phyloP scores from a whole-genome alignment of 176 grass and related monocot genomes.

The Themeda triandra region DNA sequence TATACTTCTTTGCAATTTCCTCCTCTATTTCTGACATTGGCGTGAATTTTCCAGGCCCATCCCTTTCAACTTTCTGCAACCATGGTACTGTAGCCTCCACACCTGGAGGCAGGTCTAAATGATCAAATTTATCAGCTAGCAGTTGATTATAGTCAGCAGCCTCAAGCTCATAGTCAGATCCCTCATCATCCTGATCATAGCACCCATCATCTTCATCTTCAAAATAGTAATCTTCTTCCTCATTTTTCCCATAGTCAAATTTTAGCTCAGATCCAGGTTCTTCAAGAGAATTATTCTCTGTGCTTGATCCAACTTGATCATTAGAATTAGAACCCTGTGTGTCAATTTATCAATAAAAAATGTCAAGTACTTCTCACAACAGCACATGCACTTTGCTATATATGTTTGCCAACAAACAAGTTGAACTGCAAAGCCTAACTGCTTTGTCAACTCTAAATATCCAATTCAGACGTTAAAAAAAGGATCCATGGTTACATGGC shows the following conservation, averaged over 20 bases:
- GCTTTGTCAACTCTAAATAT: neutral
- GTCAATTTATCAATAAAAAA: conserved; percentile 11
- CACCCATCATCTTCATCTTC: conserved; percentile 42
- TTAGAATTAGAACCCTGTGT: conserved; percentile 41
- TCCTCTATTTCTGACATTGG: conserved; percentile 56
- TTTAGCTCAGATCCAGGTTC: conserved; percentile 19
- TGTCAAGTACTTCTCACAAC: neutral
- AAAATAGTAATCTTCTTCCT: conserved; percentile 62
- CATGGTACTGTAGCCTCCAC: conserved; percentile 77
- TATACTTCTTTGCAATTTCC: conserved; percentile 68
- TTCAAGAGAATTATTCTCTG: conserved; percentile 37
- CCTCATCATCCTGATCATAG: conserved; percentile 40
- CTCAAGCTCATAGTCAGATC: conserved; percentile 44
- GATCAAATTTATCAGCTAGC: conserved; percentile 75
- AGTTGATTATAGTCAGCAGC: conserved; percentile 40
- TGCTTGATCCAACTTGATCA: conserved; percentile 38
- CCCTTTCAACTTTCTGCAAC: conserved; percentile 34
- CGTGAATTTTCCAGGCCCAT: conserved; percentile 31
- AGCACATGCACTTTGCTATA: neutral
- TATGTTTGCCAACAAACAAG: neutral
- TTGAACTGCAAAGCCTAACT: neutral
- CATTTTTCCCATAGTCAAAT: conserved; percentile 31
- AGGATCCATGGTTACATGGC: neutral
- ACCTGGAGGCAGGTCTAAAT: conserved; percentile 75
- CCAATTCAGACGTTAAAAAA: neutral